Evolutionary conservation across 352 stramenopile species (phyloP), one percentile per base, ranked within the genome.

Genomic region (Pythium pyrilobum): DNA sequence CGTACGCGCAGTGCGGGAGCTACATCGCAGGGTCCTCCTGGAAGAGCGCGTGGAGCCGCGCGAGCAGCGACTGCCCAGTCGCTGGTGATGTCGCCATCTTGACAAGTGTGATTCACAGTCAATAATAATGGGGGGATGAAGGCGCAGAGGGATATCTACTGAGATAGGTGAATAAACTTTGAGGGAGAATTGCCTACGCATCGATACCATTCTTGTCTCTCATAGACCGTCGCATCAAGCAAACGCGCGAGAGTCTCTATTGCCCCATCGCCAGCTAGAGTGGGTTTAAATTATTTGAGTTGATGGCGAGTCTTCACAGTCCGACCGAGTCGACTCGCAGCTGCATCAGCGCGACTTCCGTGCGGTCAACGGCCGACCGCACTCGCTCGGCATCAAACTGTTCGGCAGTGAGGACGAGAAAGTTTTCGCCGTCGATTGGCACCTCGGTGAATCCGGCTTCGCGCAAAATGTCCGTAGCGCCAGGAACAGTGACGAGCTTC

Each of bases 1-100:
- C 31, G 8, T 36, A 13, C 8, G 8, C 8, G 15, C 31, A 41
- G 12, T 7, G 13, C 7, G 3, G 15, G 13, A 61, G 71, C 28
- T 63, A 89, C 81, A 92, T 89, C 55, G 78, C 54, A 10, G 78
- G 78, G 32, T 92, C 81, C 43, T 81, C 52, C 41, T 59, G 48
- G 55, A 92, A 89, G 52, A 89, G 67, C 52, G 44, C 25, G 34
- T 58, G 43, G 34, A 81, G 67, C 18, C 56, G 69, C 54, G 61
- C 31, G 8, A 85, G 64, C 32, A 85, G 64, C 52, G 51, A 21
- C 32, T 71, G 58, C 25, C 65, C 52, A 12, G 57, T 64, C 11
- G 39, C 24, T 11, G 48, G 2, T 28, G 36, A 24, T 34, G 49
- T 53, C 27, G 55, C 42, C 49, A 49, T 43, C 18, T 23, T 55